phyloP scores from a whole-genome alignment of 345 rosid genomes.

The Arabis hirsuta region DNA sequence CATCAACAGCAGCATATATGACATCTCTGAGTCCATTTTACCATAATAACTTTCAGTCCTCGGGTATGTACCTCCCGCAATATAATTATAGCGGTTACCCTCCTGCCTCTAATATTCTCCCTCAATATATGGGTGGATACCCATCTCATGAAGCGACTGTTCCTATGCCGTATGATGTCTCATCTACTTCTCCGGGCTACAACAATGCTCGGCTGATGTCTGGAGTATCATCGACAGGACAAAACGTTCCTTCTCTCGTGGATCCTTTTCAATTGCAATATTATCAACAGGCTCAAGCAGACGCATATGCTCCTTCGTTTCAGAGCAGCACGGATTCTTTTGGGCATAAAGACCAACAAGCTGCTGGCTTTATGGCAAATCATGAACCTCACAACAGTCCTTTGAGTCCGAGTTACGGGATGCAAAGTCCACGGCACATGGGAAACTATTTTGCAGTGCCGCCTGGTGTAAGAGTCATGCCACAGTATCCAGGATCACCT shows the following conservation, averaged over 20 bases:
- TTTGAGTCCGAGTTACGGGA: conserved; percentile 50
- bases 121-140: conserved; percentile 73
- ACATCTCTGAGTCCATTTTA: conserved; percentile 70
- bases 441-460: conserved; percentile 60
- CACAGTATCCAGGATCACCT: conserved; percentile 69
- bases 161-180: conserved; percentile 63
- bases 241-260: conserved; percentile 51
- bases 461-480: conserved; percentile 64
- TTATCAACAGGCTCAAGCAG: conserved; percentile 69
- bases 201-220: conserved; percentile 36
- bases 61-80: conserved; percentile 70
- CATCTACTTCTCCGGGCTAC: conserved; percentile 55
- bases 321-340: conserved; percentile 59
- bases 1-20: conserved; percentile 70
- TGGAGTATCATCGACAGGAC: conserved; percentile 39
- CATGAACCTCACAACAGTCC: conserved; percentile 60
- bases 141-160: conserved; percentile 64
- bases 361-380: conserved; percentile 52
- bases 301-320: conserved; percentile 52
- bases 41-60: conserved; percentile 67
- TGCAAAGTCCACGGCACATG: conserved; percentile 60
- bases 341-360: conserved; percentile 52
- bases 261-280: conserved; percentile 79
- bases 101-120: conserved; percentile 56
- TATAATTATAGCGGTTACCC: conserved; percentile 66